Base-by-base conservation (phyloP, 2,329 filamentous ascomycete species). In the Fusarium udum region DNA sequence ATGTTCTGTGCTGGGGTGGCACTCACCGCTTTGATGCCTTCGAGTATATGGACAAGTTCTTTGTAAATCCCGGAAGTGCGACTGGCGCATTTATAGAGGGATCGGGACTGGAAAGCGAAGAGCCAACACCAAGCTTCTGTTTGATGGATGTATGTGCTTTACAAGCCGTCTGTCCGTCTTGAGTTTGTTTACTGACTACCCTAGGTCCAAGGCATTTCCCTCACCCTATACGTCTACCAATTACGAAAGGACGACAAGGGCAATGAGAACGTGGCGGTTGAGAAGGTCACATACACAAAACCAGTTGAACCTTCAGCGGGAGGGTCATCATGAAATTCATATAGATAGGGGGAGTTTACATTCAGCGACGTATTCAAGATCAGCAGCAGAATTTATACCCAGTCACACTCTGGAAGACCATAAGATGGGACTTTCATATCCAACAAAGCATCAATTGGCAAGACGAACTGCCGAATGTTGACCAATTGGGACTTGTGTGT, bases 201-300 rank as follows among this genome's bases (percentile, higher is more conserved):
- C 75, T 77, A 97, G 94, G 94, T 97, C 40, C 95, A 98, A 89
- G 95, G 95, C 37, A 97, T 98, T 81, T 97, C 97, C 22, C 88
- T 98, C 75, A 97, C 97, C 67, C 87, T 98, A 56, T 98, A 98
- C 82, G 95, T 98, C 60, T 98, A 98, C 81, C 93, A 95, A 81
- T 83, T 95, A 79, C 90, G 92, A 81, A 94, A 92, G 80, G 92
- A 94, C 77, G 91, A 89, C 64, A 91, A 93, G 75, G 93, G 93
- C 22, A 89, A 89, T 40, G 93, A 95, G 82, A 94, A 92, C 67
- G 93, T 95, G 51, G 92, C 92, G 22, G 93, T 95, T 46, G 93
- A 95, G 82, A 95, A 95, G 85, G 92, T 95, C 71, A 95, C 93
- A 57, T 95, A 93, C 82, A 93, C 93, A 77, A 95, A 95, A 85